phyloP scores from a whole-genome alignment of 2,329 filamentous ascomycete species.

The Pseudogymnoascus sp. region DNA sequence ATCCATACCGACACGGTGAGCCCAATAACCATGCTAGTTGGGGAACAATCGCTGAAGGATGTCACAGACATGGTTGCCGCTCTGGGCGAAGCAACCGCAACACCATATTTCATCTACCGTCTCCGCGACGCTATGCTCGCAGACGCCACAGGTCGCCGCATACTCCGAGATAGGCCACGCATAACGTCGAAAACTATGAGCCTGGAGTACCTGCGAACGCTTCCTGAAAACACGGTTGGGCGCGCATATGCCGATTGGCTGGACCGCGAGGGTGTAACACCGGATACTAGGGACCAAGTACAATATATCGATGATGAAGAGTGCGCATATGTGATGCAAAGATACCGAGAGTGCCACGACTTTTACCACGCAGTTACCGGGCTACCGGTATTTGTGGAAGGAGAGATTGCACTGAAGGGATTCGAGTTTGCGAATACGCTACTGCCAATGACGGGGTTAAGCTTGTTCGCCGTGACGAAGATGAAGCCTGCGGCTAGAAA shows the following conservation, averaged over 20 bases:
- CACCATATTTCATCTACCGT: conserved; percentile 89
- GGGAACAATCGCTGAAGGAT: conserved; percentile 10
- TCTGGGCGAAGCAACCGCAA: conserved; percentile 88
- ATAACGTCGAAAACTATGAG: conserved; percentile 69
- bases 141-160: conserved; percentile 75
- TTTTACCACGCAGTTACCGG: conserved; percentile 96
- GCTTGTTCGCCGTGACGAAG: conserved; percentile 62
- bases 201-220: conserved; percentile 57
- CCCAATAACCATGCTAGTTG: not conserved
- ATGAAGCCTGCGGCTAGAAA: conserved; percentile 57
- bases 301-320: conserved; percentile 92
- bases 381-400: conserved; percentile 84
- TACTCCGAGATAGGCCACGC: conserved; percentile 81
- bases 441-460: conserved; percentile 89
- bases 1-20: conserved; percentile 62
- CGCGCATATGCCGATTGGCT: conserved; percentile 81
- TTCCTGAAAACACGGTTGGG: conserved; percentile 70
- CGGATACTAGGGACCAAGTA: conserved; percentile 76
- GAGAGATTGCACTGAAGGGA: conserved; percentile 93
- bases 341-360: conserved; percentile 94
- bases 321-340: conserved; percentile 97
- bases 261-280: conserved; percentile 87
- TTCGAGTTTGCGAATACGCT: conserved; percentile 96
- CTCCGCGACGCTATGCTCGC: conserved; percentile 89
- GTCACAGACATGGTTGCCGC: conserved; percentile 78